Evolutionary conservation across 192 early-diverging fungal genomes (phyloP).

Genomic region (Allomyces macrogynus): DNA sequence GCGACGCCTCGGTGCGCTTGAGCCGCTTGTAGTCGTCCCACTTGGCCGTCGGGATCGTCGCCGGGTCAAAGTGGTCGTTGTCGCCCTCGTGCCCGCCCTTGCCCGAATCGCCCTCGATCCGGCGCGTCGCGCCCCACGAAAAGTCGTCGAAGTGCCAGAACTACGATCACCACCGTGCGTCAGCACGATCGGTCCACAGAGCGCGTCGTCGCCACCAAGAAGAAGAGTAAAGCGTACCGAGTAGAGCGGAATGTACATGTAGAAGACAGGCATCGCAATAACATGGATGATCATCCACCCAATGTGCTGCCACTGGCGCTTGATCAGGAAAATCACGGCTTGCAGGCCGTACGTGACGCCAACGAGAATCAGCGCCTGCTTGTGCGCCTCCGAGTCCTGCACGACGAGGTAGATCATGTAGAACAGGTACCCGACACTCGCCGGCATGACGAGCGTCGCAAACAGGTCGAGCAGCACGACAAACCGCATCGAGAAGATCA

Average conservation of each 20-base stretch:
- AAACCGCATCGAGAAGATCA: slow-evolving; percentile 93
- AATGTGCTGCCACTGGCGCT: slow-evolving; percentile 78
- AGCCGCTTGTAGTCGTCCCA: slow-evolving; percentile 77
- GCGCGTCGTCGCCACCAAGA: slow-evolving; percentile 16
- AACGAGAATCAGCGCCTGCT: slow-evolving; percentile 64
- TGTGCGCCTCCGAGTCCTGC: slow-evolving; percentile 28
- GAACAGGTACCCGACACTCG: slow-evolving; percentile 63
- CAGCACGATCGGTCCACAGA: no score
- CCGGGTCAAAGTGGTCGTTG: slow-evolving; percentile 68
- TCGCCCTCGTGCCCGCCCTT: slow-evolving; percentile 31
- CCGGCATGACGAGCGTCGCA: slow-evolving; percentile 82
- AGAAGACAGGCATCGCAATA: slow-evolving; percentile 73
- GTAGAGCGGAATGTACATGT: slow-evolving; percentile 69
- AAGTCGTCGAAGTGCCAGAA: slow-evolving; percentile 49
- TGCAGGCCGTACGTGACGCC: slow-evolving; percentile 64
- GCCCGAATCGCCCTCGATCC: slow-evolving; percentile 19
- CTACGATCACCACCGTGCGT: slow-evolving; percentile 9
- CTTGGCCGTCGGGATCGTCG: slow-evolving; percentile 60
- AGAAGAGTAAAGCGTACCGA: slow-evolving; percentile 46
- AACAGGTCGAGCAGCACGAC: slow-evolving; percentile 88
- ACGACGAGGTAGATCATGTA: slow-evolving; percentile 56
- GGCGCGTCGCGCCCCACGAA: slow-evolving; percentile 31
- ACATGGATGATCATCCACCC: slow-evolving; percentile 96
- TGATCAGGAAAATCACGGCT: slow-evolving; percentile 46
- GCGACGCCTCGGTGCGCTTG: slow-evolving; percentile 1